Evolutionary conservation across 78 protist species (phyloP).

Genomic region (slime mould (Dictyostelium discoideum)): DNA sequence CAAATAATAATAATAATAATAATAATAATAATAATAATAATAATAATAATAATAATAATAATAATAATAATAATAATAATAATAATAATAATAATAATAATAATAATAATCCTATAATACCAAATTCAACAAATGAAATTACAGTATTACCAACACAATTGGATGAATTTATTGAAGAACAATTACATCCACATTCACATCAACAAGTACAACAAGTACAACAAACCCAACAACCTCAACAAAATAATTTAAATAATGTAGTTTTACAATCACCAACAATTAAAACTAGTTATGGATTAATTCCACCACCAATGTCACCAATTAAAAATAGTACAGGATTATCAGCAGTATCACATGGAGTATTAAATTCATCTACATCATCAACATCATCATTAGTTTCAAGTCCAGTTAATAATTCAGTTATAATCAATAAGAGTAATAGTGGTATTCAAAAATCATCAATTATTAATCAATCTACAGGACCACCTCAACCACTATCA

Average conservation of each 20-base stretch:
- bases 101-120: background rate
- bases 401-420: background rate
- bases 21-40: background rate
- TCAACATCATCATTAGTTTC: slow-evolving; percentile 26
- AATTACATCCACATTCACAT: background rate
- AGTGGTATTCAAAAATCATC: background rate
- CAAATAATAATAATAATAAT: background rate
- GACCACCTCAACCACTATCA: background rate
- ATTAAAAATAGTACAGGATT: background rate
- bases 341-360: background rate
- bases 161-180: background rate
- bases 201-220: background rate
- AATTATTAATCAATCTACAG: background rate
- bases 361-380: background rate
- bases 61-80: background rate
- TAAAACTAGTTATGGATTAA: background rate
- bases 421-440: background rate
- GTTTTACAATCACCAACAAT: background rate
- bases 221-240: background rate
- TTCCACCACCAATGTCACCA: background rate
- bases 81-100: background rate
- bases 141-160: slow-evolving; percentile 3
- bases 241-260: background rate
- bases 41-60: background rate
- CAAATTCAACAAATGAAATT: background rate